These are phyloP conservation scores for Eucalyptus leucophloia DNA, from an alignment of 345 rosid genomes.

Conservation along the genomic window DNA sequence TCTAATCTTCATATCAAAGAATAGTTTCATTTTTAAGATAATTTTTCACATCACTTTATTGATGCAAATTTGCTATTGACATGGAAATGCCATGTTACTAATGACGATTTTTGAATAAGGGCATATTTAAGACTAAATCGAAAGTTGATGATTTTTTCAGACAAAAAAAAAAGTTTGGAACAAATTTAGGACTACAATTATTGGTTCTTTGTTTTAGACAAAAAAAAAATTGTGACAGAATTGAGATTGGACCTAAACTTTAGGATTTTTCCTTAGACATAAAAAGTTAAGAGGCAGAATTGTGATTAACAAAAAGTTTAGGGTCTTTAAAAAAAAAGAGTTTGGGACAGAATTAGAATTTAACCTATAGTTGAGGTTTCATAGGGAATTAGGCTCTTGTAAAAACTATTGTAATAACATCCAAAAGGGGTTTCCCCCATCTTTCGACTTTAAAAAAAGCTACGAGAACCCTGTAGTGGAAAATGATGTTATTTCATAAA, in stretches of 20 bases:
- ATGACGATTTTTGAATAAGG: neutral
- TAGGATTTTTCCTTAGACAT: neutral
- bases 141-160: neutral
- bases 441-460: neutral
- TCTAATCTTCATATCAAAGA: neutral
- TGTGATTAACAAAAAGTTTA: neutral
- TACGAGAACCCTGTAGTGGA: too few species aligned
- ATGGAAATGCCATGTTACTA: neutral
- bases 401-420: too few species aligned
- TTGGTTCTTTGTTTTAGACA: neutral
- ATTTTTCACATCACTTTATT: neutral
- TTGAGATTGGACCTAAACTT: neutral
- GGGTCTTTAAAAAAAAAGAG: neutral
- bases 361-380: neutral
- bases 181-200: neutral
- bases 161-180: neutral
- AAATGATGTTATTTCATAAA: neutral
- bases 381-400: neutral
- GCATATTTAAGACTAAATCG: too few species aligned
- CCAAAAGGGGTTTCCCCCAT: neutral
- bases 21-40: neutral
- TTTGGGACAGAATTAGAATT: too few species aligned
- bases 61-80: neutral
- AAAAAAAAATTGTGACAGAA: neutral
- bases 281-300: neutral